Percentiles rank a stretch among this genome's conserved stretches.
Evolutionary conservation across 2,329 filamentous ascomycete species (phyloP).

Genomic region (Hypomyces perniciosus): DNA sequence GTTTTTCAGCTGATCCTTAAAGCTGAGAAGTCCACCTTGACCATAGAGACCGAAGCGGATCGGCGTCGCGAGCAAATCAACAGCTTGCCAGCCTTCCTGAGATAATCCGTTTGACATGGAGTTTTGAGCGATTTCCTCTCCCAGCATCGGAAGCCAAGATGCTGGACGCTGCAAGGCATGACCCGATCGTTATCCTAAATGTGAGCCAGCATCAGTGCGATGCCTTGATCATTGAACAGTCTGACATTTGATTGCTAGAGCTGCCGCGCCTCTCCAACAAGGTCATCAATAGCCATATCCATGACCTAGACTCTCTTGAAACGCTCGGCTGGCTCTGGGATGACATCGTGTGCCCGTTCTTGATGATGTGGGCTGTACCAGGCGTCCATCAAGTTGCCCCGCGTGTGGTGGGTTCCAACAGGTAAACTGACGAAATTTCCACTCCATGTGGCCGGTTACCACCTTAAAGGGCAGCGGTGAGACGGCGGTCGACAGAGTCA

Average conservation of each 20-base stretch:
- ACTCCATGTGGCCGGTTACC: conserved; percentile 29
- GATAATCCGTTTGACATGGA: not conserved
- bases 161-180: conserved; percentile 17
- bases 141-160: conserved; percentile 16
- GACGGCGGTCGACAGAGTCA: conserved; percentile 27
- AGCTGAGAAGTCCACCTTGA: too few species aligned
- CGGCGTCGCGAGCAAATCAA: too few species aligned
- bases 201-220: conserved; percentile 24
- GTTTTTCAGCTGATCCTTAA: too few species aligned
- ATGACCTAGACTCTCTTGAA: not conserved
- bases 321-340: conserved; percentile 28
- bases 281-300: conserved; percentile 3
- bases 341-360: conserved; percentile 21
- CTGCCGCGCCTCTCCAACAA: conserved; percentile 15
- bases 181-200: conserved; percentile 27
- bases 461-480: conserved; percentile 14
- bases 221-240: conserved; percentile 23
- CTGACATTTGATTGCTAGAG: conserved; percentile 14
- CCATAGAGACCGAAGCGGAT: too few species aligned
- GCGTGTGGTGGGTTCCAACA: conserved; percentile 30
- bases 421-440: conserved; percentile 25
- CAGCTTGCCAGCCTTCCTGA: not conserved
- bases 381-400: conserved; percentile 17
- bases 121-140: conserved; percentile 23
- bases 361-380: conserved; percentile 19